Conservation (phyloP, 2,329 filamentous ascomycete genomes). For the Emmonsiellopsis sp. region DNA sequence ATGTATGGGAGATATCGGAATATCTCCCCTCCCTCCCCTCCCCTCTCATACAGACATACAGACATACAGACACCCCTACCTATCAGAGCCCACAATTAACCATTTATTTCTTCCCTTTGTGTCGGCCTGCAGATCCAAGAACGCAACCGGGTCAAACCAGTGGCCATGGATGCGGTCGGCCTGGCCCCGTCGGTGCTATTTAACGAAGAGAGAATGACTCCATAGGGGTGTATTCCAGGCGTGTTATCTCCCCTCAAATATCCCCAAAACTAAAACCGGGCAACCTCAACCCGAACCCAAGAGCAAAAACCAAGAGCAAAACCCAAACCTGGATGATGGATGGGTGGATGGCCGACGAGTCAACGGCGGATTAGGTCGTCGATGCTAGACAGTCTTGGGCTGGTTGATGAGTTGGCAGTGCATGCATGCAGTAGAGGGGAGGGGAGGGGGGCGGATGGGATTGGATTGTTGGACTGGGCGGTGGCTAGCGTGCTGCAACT, state of each 20-base stretch:
- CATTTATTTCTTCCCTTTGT: conserved; percentile 5
- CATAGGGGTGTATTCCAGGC: too few relatives aligned
- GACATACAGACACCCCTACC: neutral
- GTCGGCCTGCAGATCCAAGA: conserved; percentile 9
- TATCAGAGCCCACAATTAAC: neutral
- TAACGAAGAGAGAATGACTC: too few relatives aligned
- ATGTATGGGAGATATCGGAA: neutral
- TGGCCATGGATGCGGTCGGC: neutral
- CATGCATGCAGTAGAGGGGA: conserved; percentile 8
- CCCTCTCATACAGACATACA: neutral
- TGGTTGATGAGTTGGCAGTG: conserved; percentile 18
- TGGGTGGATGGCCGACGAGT: too few relatives aligned
- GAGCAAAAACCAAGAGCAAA: too few relatives aligned
- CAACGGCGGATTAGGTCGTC: too few relatives aligned
- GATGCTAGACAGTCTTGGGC: neutral
- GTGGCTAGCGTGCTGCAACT: too few relatives aligned
- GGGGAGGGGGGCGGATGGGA: too few relatives aligned
- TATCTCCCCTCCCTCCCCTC: neutral
- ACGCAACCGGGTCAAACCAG: neutral
- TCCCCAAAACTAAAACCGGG: too few relatives aligned
- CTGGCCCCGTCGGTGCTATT: neutral
- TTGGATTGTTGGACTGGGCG: too few relatives aligned
- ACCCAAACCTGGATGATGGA: too few relatives aligned
- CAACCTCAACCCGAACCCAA: too few relatives aligned
- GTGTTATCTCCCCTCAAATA: too few relatives aligned